Evolutionary conservation across 176 grass and related monocot species (phyloP).

Genomic region (Raddia distichophylla): DNA sequence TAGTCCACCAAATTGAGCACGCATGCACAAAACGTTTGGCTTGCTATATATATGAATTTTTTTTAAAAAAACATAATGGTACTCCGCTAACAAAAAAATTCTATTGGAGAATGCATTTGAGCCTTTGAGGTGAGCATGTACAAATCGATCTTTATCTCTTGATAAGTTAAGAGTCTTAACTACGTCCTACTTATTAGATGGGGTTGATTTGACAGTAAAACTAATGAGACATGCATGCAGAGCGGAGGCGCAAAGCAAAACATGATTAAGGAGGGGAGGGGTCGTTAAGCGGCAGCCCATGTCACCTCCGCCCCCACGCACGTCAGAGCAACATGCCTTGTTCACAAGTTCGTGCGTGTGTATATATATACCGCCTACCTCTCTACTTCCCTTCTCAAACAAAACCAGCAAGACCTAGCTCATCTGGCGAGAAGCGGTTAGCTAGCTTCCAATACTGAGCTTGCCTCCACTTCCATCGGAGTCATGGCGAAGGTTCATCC

Average conservation of each 20-base stretch:
- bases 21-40: conserved; percentile 38
- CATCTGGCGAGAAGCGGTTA: not conserved
- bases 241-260: not conserved
- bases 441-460: not conserved
- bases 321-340: conserved; percentile 47
- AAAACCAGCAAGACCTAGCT: conserved; percentile 20
- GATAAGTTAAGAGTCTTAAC: too few relatives aligned
- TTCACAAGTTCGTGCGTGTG: not conserved
- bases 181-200: not conserved
- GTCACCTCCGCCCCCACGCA: conserved; percentile 38
- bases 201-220: not conserved
- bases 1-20: conserved; percentile 4
- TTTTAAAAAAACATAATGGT: too few relatives aligned
- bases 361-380: conserved; percentile 26
- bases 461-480: not conserved
- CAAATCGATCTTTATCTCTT: too few relatives aligned
- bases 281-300: conserved; percentile 52
- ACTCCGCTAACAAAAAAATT: too few relatives aligned
- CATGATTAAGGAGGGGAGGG: not conserved
- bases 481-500: conserved; percentile 73
- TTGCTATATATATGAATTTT: not conserved
- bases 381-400: conserved; percentile 14
- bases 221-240: not conserved
- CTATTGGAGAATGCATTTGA: not conserved
- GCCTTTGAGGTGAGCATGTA: too few relatives aligned